Evolutionary conservation across 305 asterid species (phyloP).

Genomic region (Fraxinus floribunda): DNA sequence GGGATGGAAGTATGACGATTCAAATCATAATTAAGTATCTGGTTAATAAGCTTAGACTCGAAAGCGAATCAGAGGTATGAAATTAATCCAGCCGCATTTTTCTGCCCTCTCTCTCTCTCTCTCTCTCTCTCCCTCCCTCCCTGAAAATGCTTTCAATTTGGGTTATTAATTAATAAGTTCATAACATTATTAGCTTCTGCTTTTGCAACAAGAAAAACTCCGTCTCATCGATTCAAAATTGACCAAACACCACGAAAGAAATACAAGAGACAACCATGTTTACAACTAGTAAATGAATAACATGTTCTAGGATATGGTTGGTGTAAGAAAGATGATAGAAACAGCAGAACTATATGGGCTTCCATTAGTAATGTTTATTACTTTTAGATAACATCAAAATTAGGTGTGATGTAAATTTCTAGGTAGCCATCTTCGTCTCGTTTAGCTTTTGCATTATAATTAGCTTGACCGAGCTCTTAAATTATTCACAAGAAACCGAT

Average conservation of each 20-base stretch:
- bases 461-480: constrained; percentile 31
- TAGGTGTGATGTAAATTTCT: constrained; percentile 62
- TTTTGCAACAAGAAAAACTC: neutral
- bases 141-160: neutral
- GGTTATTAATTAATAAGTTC: neutral
- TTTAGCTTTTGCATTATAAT: constrained; percentile 14
- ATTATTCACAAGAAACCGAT: neutral
- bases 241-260: neutral
- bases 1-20: constrained; percentile 89
- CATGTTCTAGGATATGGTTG: constrained; percentile 30
- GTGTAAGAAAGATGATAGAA: constrained; percentile 48
- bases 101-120: neutral
- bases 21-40: constrained; percentile 79
- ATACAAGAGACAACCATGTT: neutral
- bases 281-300: neutral
- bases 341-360: constrained; percentile 45
- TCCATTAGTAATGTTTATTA: neutral
- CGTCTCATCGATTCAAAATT: neutral
- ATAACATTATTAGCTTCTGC: neutral
- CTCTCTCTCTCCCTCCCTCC: neutral
- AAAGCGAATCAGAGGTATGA: constrained; percentile 88
- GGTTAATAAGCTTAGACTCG: constrained; percentile 75
- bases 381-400: constrained; percentile 43
- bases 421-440: constrained; percentile 41
- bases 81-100: neutral